These are phyloP conservation scores for Globisporangium apiculatum DNA, from an alignment of 352 stramenopile species.

Conservation along the genomic window DNA sequence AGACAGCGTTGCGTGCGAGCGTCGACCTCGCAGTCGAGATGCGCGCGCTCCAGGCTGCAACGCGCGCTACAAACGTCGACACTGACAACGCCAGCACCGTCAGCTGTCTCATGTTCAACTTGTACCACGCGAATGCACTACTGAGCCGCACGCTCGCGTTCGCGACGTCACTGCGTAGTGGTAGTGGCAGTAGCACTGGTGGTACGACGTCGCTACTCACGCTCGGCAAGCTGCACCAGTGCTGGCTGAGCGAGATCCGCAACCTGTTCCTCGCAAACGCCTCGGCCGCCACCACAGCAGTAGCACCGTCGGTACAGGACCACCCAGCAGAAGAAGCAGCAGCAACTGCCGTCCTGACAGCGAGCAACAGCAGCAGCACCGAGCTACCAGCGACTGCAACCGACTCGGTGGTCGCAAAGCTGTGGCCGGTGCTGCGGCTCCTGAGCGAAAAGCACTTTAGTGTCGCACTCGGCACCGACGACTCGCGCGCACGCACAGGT, in stretches of 20 bases:
- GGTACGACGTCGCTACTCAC: constrained; percentile 25
- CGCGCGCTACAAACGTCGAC: neutral
- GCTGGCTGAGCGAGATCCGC: constrained; percentile 46
- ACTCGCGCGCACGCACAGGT: constrained; percentile 14
- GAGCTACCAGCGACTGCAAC: neutral
- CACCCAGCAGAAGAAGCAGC: too few species aligned
- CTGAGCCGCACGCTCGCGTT: constrained; percentile 35
- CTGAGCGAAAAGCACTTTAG: constrained; percentile 70
- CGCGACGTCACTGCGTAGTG: constrained; percentile 2
- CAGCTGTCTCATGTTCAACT: constrained; percentile 32
- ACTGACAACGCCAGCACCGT: constrained; percentile 1
- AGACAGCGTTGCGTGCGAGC: constrained; percentile 41
- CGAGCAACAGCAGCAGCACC: neutral
- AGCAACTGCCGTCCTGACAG: too few species aligned
- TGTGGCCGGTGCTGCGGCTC: constrained; percentile 21
- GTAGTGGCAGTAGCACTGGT: neutral
- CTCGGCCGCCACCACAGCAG: neutral
- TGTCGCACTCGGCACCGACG: constrained; percentile 26
- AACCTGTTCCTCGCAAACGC: constrained; percentile 36
- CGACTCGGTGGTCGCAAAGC: constrained; percentile 19
- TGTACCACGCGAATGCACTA: constrained; percentile 37
- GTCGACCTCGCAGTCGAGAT: constrained; percentile 45
- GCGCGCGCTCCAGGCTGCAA: constrained; percentile 26
- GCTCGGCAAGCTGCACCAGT: constrained; percentile 54
- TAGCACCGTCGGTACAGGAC: neutral